These are phyloP conservation scores for Lepiota venenata DNA, from an alignment of 768 basidiomycete genomes.

Conservation along the genomic window DNA sequence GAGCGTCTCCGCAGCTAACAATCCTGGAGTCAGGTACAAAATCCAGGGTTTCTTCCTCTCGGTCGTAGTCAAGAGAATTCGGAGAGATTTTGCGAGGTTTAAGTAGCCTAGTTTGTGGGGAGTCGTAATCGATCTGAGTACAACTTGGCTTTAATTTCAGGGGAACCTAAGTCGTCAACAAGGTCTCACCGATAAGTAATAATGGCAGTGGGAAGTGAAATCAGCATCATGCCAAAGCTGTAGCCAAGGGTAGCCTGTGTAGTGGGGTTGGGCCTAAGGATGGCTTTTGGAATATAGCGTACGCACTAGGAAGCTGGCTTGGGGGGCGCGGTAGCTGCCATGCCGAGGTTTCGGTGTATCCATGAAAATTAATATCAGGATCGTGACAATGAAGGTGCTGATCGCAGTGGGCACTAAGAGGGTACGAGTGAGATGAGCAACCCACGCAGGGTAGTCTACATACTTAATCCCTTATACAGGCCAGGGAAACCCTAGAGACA, in stretches of 20 bases:
- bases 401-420: conserved; percentile 38
- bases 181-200: conserved; percentile 67
- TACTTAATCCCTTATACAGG: conserved; percentile 77
- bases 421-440: not conserved
- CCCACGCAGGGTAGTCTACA: conserved; percentile 14
- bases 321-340: conserved; percentile 62
- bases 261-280: conserved; percentile 1
- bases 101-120: conserved; percentile 73
- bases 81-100: conserved; percentile 52
- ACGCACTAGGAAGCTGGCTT: conserved; percentile 47
- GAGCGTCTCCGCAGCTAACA: conserved; percentile 56
- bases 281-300: not conserved
- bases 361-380: conserved; percentile 55
- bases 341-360: conserved; percentile 59
- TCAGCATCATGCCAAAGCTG: conserved; percentile 59
- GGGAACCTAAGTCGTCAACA: not conserved
- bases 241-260: conserved; percentile 59
- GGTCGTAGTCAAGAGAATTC: conserved; percentile 74
- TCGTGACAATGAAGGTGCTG: conserved; percentile 52
- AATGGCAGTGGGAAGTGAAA: conserved; percentile 66
- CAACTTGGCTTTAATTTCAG: not conserved
- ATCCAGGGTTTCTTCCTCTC: conserved; percentile 79
- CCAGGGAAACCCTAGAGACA: conserved; percentile 57
- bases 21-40: conserved; percentile 73
- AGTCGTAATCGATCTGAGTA: conserved; percentile 72